These are phyloP conservation scores for Vachellia collinsii DNA, from an alignment of 306 rosid genomes.

Conservation along the genomic window DNA sequence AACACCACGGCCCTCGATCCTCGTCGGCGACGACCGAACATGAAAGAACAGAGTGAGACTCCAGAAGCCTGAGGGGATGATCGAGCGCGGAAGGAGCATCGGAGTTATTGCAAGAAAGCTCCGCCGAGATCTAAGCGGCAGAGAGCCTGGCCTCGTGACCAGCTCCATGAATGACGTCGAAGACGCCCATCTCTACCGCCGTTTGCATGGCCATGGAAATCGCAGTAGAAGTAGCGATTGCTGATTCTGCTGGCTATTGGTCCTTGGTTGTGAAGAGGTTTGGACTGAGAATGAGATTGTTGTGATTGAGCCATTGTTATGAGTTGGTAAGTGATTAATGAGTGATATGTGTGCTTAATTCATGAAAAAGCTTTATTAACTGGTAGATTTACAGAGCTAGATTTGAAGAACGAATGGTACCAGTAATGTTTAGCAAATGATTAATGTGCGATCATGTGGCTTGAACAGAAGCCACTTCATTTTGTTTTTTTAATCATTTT, in stretches of 20 bases:
- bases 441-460: no score
- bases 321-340: not conserved
- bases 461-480: no score
- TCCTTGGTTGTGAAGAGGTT: no score
- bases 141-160: conserved; percentile 32
- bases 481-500: no score
- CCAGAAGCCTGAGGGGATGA: conserved; percentile 50
- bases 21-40: conserved; percentile 25
- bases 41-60: conserved; percentile 41
- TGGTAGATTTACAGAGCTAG: not conserved
- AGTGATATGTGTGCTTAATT: not conserved
- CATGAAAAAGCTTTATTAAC: not conserved
- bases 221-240: conserved; percentile 21
- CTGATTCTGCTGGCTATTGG: no score
- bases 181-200: conserved; percentile 47
- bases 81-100: conserved; percentile 46
- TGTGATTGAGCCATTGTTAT: not conserved
- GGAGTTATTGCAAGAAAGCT: conserved; percentile 43
- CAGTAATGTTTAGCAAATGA: no score
- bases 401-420: not conserved
- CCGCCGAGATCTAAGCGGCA: conserved; percentile 6
- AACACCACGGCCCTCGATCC: not conserved
- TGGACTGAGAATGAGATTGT: not conserved
- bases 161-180: conserved; percentile 44
- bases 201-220: conserved; percentile 45